Evolutionary conservation across 257 asterid genomes (phyloP).

Genomic region (Fraxinus cuspidata): DNA sequence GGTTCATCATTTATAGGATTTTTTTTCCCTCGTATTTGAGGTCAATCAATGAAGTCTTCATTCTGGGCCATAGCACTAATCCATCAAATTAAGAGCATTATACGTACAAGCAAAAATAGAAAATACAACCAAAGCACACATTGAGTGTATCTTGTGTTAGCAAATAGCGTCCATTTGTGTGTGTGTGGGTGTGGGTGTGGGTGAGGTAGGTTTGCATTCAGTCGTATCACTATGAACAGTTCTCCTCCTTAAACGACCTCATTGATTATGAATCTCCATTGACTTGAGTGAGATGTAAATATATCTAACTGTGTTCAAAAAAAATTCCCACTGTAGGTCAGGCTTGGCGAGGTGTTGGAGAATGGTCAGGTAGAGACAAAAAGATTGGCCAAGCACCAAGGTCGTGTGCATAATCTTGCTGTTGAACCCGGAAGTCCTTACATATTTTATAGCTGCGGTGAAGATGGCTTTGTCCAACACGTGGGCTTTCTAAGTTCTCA

Average conservation of each 20-base stretch:
- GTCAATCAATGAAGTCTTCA: not conserved
- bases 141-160: not conserved
- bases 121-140: not conserved
- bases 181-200: not conserved
- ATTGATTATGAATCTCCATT: slow-evolving; percentile 17
- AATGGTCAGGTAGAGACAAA: slow-evolving; percentile 66
- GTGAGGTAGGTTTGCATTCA: not conserved
- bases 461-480: slow-evolving; percentile 76
- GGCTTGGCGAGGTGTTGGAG: slow-evolving; percentile 61
- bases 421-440: slow-evolving; percentile 81
- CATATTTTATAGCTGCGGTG: slow-evolving; percentile 79
- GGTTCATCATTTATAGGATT: not conserved
- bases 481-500: slow-evolving; percentile 41
- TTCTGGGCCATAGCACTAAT: not conserved
- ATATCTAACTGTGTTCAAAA: not conserved
- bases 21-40: not conserved
- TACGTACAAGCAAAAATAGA: not conserved
- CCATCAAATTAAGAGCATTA: not conserved
- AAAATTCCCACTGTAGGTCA: slow-evolving; percentile 53
- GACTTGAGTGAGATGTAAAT: slow-evolving; percentile 2
- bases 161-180: not conserved
- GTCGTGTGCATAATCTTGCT: slow-evolving; percentile 83
- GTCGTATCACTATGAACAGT: not conserved
- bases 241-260: slow-evolving; percentile 5
- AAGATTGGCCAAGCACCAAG: slow-evolving; percentile 66